Percentiles rank a stretch among this genome's conserved stretches.
These are phyloP conservation scores for Talaromyces sp. DNA, from an alignment of 2,329 filamentous ascomycete genomes.

Conservation along the genomic window DNA sequence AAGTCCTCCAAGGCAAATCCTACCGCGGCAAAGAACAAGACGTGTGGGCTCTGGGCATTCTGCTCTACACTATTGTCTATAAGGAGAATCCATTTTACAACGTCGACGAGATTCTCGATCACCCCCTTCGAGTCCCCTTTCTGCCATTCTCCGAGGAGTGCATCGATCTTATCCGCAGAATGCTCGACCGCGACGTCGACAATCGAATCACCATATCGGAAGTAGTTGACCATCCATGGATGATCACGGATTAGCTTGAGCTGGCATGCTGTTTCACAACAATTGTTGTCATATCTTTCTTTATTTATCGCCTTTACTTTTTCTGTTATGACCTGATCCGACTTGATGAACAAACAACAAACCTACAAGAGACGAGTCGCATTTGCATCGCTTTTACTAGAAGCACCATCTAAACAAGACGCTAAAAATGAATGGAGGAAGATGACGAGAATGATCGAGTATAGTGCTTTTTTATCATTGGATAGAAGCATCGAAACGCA, in stretches of 20 bases:
- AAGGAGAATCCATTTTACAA: constrained; percentile 99
- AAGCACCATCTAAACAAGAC: background rate
- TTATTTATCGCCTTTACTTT: background rate
- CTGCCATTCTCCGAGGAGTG: constrained; percentile 69
- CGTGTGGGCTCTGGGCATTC: constrained; percentile 94
- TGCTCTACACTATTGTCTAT: constrained; percentile 98
- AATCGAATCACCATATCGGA: constrained; percentile 80
- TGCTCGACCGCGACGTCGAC: constrained; percentile 88
- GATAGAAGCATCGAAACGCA: constrained; percentile 20
- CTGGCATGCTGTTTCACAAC: background rate
- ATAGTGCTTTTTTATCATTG: constrained; percentile 14
- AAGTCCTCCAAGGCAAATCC: constrained; percentile 86
- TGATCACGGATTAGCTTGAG: constrained; percentile 28
- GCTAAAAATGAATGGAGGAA: background rate
- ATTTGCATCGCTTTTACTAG: background rate
- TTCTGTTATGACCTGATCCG: background rate
- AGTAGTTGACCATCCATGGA: constrained; percentile 87
- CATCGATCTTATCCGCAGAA: constrained; percentile 83
- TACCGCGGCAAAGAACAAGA: constrained; percentile 97
- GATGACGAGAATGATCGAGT: background rate
- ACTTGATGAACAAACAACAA: background rate
- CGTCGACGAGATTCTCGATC: constrained; percentile 98
- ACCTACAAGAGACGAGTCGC: background rate
- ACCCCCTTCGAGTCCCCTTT: constrained; percentile 83
- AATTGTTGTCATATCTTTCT: background rate